Percentiles rank a stretch among this genome's conserved stretches.
These are phyloP conservation scores for Inga oerstediana DNA, from an alignment of 306 rosid genomes.

Conservation along the genomic window DNA sequence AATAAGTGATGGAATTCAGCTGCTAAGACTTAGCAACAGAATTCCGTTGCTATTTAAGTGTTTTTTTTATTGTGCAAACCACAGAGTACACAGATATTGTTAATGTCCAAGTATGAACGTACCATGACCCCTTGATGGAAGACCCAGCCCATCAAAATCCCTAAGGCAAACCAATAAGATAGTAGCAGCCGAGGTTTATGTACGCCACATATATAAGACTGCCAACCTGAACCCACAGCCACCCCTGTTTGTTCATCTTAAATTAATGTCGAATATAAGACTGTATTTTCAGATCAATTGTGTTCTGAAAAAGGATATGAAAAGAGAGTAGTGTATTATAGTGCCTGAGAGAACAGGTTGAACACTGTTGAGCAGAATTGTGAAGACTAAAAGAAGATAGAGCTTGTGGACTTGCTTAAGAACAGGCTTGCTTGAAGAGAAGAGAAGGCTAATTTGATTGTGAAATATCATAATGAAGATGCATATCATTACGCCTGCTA, in stretches of 20 bases:
- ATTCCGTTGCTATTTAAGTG: too few species aligned
- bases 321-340: too few species aligned
- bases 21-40: too few species aligned
- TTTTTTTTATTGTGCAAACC: too few species aligned
- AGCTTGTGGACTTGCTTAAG: constrained; percentile 57
- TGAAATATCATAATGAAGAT: constrained; percentile 50
- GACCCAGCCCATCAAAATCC: constrained; percentile 66
- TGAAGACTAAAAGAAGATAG: constrained; percentile 68
- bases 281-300: too few species aligned
- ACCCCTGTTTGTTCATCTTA: constrained; percentile 21
- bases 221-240: constrained; percentile 96
- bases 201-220: constrained; percentile 68
- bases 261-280: too few species aligned
- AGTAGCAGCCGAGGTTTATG: constrained; percentile 82
- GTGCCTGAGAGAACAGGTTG: constrained; percentile 77
- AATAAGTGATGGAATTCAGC: too few species aligned
- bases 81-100: too few species aligned
- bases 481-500: constrained; percentile 68
- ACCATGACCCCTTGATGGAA: constrained; percentile 79
- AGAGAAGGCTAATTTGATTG: constrained; percentile 50
- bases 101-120: background rate
- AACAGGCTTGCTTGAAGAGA: constrained; percentile 58
- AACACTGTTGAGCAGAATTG: constrained; percentile 73
- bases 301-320: too few species aligned
- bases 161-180: constrained; percentile 75